Evolutionary conservation across 2,329 filamentous ascomycete species (phyloP).

Genomic region (Venturia carpophila): DNA sequence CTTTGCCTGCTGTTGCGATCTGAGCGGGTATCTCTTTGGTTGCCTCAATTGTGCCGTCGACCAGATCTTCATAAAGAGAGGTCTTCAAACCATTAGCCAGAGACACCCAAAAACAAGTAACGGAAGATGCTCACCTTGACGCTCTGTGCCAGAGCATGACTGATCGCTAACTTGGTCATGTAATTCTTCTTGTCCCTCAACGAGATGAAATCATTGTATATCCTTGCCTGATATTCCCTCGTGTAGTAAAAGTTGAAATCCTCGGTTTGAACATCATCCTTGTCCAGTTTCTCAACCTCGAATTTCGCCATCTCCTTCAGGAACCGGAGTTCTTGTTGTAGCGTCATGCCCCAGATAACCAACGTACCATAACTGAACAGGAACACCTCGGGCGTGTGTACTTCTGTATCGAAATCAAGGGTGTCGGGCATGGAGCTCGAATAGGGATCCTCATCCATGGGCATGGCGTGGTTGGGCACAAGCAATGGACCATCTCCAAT

Average conservation of each 20-base stretch:
- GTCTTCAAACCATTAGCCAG: conserved; percentile 47
- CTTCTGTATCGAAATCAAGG: conserved; percentile 70
- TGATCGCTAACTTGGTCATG: conserved; percentile 96
- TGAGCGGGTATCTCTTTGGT: conserved; percentile 90
- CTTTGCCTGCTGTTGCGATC: conserved; percentile 86
- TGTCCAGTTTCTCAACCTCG: conserved; percentile 78
- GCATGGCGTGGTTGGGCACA: conserved; percentile 8
- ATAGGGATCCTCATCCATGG: conserved; percentile 2
- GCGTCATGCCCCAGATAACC: conserved; percentile 96
- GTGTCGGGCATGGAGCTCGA: conserved; percentile 21
- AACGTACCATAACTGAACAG: conserved; percentile 96
- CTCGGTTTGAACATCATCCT: conserved; percentile 88
- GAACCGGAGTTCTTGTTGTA: conserved; percentile 82
- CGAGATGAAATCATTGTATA: conserved; percentile 99
- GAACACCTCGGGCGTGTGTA: conserved; percentile 91
- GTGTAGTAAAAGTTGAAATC: conserved; percentile 99
- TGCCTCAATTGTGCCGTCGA: conserved; percentile 85
- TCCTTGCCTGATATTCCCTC: conserved; percentile 90
- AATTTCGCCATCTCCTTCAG: conserved; percentile 92
- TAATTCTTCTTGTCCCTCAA: conserved; percentile 90
- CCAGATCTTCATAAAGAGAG: conserved; percentile 89
- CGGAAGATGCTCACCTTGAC: conserved; percentile 59
- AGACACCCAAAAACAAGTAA: neutral
- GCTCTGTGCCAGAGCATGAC: conserved; percentile 87
- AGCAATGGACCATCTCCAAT: conserved; percentile 6